phyloP scores from a whole-genome alignment of 371 early-diverging fungal species.

The Funneliformis caledonium region DNA sequence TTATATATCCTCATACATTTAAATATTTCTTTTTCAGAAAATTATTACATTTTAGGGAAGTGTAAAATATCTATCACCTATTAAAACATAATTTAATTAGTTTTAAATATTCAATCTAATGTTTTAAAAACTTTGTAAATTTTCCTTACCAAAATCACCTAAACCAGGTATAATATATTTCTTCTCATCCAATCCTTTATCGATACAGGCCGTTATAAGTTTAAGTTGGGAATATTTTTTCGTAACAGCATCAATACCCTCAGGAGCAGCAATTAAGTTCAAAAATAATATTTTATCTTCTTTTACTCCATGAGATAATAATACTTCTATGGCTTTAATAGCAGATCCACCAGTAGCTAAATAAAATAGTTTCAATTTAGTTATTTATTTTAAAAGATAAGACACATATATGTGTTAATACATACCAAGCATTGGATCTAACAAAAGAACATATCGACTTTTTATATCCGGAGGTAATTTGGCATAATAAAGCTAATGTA shows the following conservation, averaged over 20 bases:
- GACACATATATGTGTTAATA: neutral
- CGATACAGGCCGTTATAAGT: constrained; percentile 86
- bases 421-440: constrained; percentile 93
- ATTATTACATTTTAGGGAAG: constrained; percentile 2
- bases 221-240: constrained; percentile 77
- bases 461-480: constrained; percentile 90
- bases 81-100: neutral
- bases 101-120: neutral
- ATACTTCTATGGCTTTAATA: constrained; percentile 87
- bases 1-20: too few species aligned
- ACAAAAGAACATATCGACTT: constrained; percentile 80
- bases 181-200: constrained; percentile 78
- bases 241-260: constrained; percentile 82
- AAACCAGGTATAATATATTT: constrained; percentile 93
- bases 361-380: constrained; percentile 22
- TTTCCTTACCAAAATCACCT: constrained; percentile 82
- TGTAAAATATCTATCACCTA: constrained; percentile 36
- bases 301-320: constrained; percentile 82
- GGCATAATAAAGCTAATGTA: constrained; percentile 77
- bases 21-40: too few species aligned
- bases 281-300: constrained; percentile 86
- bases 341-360: constrained; percentile 95
- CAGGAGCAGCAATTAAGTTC: constrained; percentile 82
- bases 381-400: neutral
- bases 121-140: neutral